These are phyloP conservation scores for Ceratocystis colombiana DNA, from an alignment of 2,329 filamentous ascomycete genomes.

Conservation along the genomic window DNA sequence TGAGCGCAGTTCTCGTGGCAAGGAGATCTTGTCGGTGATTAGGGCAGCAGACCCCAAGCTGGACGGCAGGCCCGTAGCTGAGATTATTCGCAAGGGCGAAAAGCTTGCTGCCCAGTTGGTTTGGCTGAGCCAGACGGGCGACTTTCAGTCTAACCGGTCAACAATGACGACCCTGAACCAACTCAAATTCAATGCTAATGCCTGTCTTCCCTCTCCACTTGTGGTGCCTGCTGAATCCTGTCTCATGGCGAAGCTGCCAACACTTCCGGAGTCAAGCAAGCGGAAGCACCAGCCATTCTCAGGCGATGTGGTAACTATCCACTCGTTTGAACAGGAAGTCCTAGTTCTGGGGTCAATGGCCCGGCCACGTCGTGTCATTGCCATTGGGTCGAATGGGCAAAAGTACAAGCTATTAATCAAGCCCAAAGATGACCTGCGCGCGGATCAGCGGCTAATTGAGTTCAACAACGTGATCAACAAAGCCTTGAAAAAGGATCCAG, in stretches of 20 bases:
- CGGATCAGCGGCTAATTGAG: constrained; percentile 97
- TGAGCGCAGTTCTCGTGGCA: constrained; percentile 35
- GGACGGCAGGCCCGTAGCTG: constrained; percentile 34
- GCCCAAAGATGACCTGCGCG: constrained; percentile 93
- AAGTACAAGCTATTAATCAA: constrained; percentile 89
- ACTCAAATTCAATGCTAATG: constrained; percentile 67
- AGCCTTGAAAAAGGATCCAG: constrained; percentile 80
- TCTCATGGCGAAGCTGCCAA: constrained; percentile 71
- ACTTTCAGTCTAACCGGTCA: constrained; percentile 57
- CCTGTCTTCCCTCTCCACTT: constrained; percentile 68
- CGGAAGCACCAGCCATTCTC: constrained; percentile 79
- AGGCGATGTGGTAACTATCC: constrained; percentile 73
- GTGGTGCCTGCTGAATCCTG: constrained; percentile 84
- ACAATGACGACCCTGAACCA: constrained; percentile 62
- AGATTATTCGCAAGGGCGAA: constrained; percentile 66
- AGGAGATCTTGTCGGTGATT: constrained; percentile 41
- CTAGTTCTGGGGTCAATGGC: constrained; percentile 83
- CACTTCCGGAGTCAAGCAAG: constrained; percentile 54
- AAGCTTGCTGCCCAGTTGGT: constrained; percentile 75
- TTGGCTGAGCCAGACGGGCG: constrained; percentile 65
- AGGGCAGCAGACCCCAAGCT: constrained; percentile 28
- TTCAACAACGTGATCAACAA: constrained; percentile 98
- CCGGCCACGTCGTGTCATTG: constrained; percentile 79
- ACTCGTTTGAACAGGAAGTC: constrained; percentile 73
- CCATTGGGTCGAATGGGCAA: constrained; percentile 79